These are phyloP conservation scores for Aspergillus latus DNA, from an alignment of 2,329 filamentous ascomycete genomes.

Conservation along the genomic window DNA sequence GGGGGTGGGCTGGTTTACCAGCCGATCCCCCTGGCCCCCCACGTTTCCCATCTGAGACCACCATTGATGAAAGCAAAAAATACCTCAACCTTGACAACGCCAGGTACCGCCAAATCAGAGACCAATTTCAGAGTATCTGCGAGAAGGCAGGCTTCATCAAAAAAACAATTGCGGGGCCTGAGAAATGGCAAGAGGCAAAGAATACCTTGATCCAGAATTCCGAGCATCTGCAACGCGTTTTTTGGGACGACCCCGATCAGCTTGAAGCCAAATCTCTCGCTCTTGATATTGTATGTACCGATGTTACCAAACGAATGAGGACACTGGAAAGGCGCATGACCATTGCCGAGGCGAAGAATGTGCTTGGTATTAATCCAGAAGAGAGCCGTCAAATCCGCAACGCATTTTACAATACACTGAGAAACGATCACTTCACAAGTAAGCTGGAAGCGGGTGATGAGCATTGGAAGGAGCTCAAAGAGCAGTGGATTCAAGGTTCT, in stretches of 20 bases:
- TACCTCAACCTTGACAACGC: constrained; percentile 64
- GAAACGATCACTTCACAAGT: constrained; percentile 66
- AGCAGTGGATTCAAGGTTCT: constrained; percentile 63
- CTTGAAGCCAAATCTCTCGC: constrained; percentile 65
- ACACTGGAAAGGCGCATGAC: constrained; percentile 64
- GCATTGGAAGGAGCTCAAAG: constrained; percentile 70
- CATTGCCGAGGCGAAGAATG: constrained; percentile 71
- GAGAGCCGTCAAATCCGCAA: constrained; percentile 65
- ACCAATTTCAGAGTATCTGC: constrained; percentile 70
- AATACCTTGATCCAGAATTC: constrained; percentile 64
- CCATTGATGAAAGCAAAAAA: constrained; percentile 73
- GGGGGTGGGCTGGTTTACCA: constrained; percentile 66
- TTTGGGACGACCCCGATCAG: constrained; percentile 60
- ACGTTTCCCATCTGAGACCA: constrained; percentile 79
- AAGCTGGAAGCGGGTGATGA: constrained; percentile 71
- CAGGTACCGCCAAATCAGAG: constrained; percentile 65
- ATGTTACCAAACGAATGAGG: constrained; percentile 78
- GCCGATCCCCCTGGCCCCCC: constrained; percentile 67
- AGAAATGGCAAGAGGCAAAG: constrained; percentile 72
- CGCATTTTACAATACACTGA: constrained; percentile 65
- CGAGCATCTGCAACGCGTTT: constrained; percentile 61
- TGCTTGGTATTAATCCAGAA: constrained; percentile 67
- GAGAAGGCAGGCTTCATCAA: constrained; percentile 66
- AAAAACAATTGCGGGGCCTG: constrained; percentile 72
- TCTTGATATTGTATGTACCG: constrained; percentile 75